Conservation (phyloP, 371 early-diverging fungal species). For the Syncephalastrum contaminatum region DNA sequence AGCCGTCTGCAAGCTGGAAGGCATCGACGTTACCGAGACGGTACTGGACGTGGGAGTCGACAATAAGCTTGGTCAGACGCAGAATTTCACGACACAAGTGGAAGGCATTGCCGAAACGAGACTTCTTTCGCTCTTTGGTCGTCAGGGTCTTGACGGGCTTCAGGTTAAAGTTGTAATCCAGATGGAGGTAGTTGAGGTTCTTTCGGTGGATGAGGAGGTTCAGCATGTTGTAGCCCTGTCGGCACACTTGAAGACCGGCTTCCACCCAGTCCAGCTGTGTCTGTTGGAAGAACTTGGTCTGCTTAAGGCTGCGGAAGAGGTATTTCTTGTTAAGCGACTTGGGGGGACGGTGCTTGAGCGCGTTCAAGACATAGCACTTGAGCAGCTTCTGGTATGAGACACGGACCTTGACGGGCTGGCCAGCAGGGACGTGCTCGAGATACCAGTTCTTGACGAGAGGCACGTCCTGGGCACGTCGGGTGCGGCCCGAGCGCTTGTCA, state of each 20-base stretch:
- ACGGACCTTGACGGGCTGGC: constrained; percentile 95
- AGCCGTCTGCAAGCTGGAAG: constrained; percentile 95
- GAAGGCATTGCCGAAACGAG: constrained; percentile 98
- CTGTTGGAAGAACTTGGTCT: constrained; percentile 98
- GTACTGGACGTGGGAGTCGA: constrained; percentile 97
- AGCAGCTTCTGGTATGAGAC: constrained; percentile 98
- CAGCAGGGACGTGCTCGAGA: constrained; percentile 92
- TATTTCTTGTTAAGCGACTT: constrained; percentile 90
- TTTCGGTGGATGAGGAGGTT: constrained; percentile 97
- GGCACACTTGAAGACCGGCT: constrained; percentile 95
- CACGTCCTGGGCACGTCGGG: constrained; percentile 94
- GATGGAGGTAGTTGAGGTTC: constrained; percentile 94
- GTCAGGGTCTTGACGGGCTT: constrained; percentile 97
- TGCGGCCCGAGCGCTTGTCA: constrained; percentile 88
- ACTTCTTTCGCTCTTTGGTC: constrained; percentile 99
- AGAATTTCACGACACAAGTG: constrained; percentile 95
- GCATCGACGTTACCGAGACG: constrained; percentile 96
- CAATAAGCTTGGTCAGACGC: constrained; percentile 96
- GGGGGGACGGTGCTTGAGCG: constrained; percentile 83
- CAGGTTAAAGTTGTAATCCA: constrained; percentile 99
- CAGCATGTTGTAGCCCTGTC: constrained; percentile 99
- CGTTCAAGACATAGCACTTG: constrained; percentile 88
- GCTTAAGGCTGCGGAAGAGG: constrained; percentile 90
- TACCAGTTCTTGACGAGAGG: constrained; percentile 98
- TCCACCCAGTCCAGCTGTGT: constrained; percentile 99